Percentiles rank a stretch among this genome's conserved stretches.
Conservation (phyloP, 148 eudicot species). For the Persicaria maculosa region DNA sequence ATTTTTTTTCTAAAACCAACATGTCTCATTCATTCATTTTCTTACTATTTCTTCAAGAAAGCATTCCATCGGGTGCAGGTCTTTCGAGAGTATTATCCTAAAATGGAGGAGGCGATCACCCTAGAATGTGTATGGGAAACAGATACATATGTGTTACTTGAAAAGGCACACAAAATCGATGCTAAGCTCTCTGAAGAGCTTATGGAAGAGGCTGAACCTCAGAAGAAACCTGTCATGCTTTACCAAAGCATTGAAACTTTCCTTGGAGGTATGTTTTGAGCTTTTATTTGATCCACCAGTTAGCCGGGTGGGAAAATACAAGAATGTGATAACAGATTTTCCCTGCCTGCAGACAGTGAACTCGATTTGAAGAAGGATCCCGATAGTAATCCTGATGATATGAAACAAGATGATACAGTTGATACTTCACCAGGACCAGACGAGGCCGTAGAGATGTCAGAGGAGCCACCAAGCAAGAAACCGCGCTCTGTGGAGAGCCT, state of each 20-base stretch:
- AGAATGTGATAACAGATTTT: background rate
- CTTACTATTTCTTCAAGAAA: constrained; percentile 1
- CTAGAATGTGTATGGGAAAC: constrained; percentile 65
- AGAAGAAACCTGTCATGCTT: constrained; percentile 23
- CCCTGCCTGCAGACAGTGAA: constrained; percentile 31
- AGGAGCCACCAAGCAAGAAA: constrained; percentile 18
- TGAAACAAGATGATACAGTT: constrained; percentile 16
- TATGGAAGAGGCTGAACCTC: constrained; percentile 25
- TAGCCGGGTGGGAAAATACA: background rate
- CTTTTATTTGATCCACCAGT: background rate
- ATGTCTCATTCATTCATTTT: background rate
- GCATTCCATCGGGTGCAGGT: constrained; percentile 40
- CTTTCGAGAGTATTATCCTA: constrained; percentile 81
- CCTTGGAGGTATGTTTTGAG: constrained; percentile 51
- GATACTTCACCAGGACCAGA: constrained; percentile 12
- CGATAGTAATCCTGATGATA: constrained; percentile 12
- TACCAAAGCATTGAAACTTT: constrained; percentile 50
- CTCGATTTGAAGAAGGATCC: constrained; percentile 9
- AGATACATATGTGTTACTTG: constrained; percentile 65
- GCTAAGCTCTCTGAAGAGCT: constrained; percentile 25
- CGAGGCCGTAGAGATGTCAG: constrained; percentile 15
- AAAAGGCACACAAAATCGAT: constrained; percentile 28
- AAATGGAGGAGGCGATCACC: constrained; percentile 36
- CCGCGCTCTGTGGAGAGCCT: constrained; percentile 10
- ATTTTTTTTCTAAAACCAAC: background rate